Evolutionary conservation across 1,284 basidiomycete species (phyloP), one percentile per base, ranked within the genome.

Genomic region (Ganoderma sinense): DNA sequence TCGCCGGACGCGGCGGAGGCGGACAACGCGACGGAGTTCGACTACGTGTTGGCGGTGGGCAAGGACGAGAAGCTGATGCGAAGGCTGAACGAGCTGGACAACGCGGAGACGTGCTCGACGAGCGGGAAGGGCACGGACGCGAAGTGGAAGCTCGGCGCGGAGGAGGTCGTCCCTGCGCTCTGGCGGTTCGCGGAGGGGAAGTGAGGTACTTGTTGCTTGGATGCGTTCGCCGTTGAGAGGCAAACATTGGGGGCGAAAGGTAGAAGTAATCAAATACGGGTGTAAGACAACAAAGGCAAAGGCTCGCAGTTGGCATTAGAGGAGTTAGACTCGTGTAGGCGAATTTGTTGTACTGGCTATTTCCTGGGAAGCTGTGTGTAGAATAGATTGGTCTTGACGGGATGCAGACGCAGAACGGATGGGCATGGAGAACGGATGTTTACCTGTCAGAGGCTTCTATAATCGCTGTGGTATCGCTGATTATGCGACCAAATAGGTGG

Each of bases 21-120:
- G 63, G 82, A 82, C 36, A 80, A 80, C 64, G 79, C 78, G 53
- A 78, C 78, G 56, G 88, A 88, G 59, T 80, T 87, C 63, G 87
- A 91, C 72, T 91, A 93, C 67, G 83, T 94, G 64, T 80, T 94
- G 60, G 91, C 89, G 3, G 78, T 94, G 31, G 89, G 91, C 63
- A 86, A 87, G 58, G 93, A 95, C 78, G 92, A 95, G 83, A 91
- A 91, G 81, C 75, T 94, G 73, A 80, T 94, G 79, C 85, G 90
- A 70, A 80, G 93, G 73, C 76, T 94, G 80, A 92, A 92, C 75
- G 91, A 93, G 76, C 80, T 94, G 71, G 90, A 92, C 66, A 83
- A 85, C 60, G 86, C 90, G 29, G 91, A 93, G 84, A 94, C 92
- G 68, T 87, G 88, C 68, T 90, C 88, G 69, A 91, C 90, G 62